phyloP scores from a whole-genome alignment of 1,284 basidiomycete genomes.

The Tylopilus sp. region DNA sequence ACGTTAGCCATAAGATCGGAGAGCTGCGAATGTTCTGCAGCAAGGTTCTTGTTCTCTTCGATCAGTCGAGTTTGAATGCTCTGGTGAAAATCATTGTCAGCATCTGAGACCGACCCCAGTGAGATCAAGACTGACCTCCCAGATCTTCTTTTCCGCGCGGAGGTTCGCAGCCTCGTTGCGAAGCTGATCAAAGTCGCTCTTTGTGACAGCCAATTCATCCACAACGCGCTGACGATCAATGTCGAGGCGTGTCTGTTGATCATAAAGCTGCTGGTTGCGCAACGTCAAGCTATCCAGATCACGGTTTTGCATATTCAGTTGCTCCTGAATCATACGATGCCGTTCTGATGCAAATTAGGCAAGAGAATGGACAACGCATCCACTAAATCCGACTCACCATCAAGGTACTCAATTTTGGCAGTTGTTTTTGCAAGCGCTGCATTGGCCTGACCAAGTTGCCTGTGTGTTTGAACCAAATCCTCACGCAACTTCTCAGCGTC shows the following conservation, averaged over 20 bases:
- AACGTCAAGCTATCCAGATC: constrained; percentile 60
- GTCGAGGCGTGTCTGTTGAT: constrained; percentile 63
- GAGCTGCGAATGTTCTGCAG: constrained; percentile 78
- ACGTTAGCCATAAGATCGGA: constrained; percentile 85
- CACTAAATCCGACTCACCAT: constrained; percentile 46
- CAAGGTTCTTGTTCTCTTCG: constrained; percentile 79
- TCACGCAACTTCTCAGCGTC: constrained; percentile 70
- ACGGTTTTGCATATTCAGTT: constrained; percentile 50
- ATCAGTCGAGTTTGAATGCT: constrained; percentile 74
- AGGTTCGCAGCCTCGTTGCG: constrained; percentile 84
- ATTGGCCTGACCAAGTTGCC: constrained; percentile 63
- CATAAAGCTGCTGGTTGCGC: constrained; percentile 65
- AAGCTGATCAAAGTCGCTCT: constrained; percentile 63
- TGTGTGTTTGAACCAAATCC: constrained; percentile 60
- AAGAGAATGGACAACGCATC: neutral
- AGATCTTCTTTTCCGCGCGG: constrained; percentile 87
- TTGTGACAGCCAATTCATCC: constrained; percentile 60
- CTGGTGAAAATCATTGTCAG: constrained; percentile 35
- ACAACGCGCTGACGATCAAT: constrained; percentile 61
- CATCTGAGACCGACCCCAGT: neutral
- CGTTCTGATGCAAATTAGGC: constrained; percentile 46
- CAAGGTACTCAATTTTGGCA: constrained; percentile 72
- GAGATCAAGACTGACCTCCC: constrained; percentile 60
- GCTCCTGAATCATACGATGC: constrained; percentile 62
- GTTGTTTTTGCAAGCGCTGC: constrained; percentile 75